Conservation (phyloP, 345 rosid genomes). For the Microcos paniculata region DNA sequence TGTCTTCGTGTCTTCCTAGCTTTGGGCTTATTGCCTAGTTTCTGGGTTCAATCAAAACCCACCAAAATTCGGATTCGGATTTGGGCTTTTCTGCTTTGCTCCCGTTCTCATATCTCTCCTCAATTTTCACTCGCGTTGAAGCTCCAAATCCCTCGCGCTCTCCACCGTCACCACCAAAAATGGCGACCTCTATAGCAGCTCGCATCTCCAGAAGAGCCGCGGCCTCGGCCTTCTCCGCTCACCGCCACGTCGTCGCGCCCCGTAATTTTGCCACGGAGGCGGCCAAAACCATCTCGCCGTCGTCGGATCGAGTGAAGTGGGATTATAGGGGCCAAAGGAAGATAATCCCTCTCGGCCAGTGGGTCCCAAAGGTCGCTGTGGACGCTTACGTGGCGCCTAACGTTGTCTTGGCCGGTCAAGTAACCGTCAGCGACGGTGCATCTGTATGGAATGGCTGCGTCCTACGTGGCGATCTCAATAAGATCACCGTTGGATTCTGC, state of each 20-base stretch:
- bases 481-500: conserved; percentile 87
- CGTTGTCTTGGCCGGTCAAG: conserved; percentile 92
- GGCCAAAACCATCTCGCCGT: conserved; percentile 52
- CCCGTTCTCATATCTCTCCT: conserved; percentile 7
- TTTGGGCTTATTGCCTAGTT: background rate
- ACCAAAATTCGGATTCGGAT: background rate
- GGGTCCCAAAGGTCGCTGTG: conserved; percentile 94
- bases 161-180: conserved; percentile 20
- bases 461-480: conserved; percentile 95
- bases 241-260: conserved; percentile 12
- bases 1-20: background rate
- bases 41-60: background rate
- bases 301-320: conserved; percentile 88
- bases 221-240: conserved; percentile 7
- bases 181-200: conserved; percentile 62
- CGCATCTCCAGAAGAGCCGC: conserved; percentile 50
- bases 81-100: conserved; percentile 10
- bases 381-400: conserved; percentile 95
- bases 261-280: conserved; percentile 38
- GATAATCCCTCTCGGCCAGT: conserved; percentile 90
- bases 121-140: conserved; percentile 13
- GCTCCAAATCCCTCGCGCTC: background rate
- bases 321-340: conserved; percentile 94
- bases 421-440: conserved; percentile 77
- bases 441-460: conserved; percentile 94